Conservation (phyloP, 768 basidiomycete species). For the Tricholoma sp. region DNA sequence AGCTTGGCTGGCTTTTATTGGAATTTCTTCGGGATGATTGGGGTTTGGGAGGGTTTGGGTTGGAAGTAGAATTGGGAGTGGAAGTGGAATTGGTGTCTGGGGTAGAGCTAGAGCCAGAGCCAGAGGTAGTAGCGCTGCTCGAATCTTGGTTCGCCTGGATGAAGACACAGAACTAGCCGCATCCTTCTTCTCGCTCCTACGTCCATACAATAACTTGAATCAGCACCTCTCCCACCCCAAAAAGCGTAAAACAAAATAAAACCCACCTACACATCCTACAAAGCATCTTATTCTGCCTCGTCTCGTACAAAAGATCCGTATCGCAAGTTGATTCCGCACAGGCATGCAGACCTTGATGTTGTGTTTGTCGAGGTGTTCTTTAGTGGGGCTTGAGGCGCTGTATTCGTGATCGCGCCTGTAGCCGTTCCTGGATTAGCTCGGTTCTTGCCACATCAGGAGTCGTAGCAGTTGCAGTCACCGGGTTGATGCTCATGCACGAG, state of each 20-base stretch:
- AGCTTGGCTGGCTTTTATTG: slow-evolving; percentile 21
- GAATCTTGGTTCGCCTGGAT: background rate
- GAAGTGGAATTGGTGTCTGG: background rate
- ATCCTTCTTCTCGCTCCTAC: slow-evolving; percentile 8
- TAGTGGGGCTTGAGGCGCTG: background rate
- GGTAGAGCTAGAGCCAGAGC: too few relatives aligned
- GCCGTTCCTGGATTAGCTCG: too few relatives aligned
- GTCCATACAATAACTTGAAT: background rate
- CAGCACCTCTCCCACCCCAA: background rate
- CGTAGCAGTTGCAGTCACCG: too few relatives aligned
- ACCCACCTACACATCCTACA: slow-evolving; percentile 29
- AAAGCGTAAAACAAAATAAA: background rate
- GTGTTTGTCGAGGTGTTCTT: background rate
- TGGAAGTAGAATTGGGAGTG: too few relatives aligned
- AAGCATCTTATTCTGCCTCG: slow-evolving; percentile 15
- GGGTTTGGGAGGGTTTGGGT: too few relatives aligned
- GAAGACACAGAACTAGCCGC: background rate
- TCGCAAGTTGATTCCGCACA: slow-evolving; percentile 21
- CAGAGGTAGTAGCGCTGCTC: background rate
- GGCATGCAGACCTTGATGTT: background rate
- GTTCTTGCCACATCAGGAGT: too few relatives aligned
- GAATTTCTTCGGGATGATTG: slow-evolving; percentile 15
- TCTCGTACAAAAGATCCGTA: slow-evolving; percentile 27
- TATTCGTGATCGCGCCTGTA: too few relatives aligned
- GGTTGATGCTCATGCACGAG: too few relatives aligned